Evolutionary conservation across 2,329 filamentous ascomycete genomes (phyloP), one percentile per base, ranked within the genome.

Genomic region (Ustulina deusta): DNA sequence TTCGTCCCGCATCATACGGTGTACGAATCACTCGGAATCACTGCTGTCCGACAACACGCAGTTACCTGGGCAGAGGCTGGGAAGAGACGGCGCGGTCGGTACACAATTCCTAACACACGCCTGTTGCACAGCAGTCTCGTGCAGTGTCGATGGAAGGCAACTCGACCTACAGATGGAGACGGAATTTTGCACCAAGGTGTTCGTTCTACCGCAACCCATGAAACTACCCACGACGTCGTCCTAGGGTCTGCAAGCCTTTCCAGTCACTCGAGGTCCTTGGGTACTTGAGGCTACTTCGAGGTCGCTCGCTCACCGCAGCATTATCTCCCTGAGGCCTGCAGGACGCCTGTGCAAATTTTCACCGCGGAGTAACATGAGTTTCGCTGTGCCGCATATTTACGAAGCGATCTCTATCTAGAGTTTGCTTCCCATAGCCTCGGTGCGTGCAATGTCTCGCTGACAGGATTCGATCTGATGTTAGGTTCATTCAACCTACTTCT

Each of bases 241-340:
- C 29, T 54, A 55, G 9, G 13, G 27, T 20, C 29, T 25, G 42
- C 40, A 10, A 52, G 20, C 34, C 32, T 27, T 27, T 55, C 60
- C 25, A 13, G 29, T 22, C 15, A 40, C 38, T 40, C 22, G 17
- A 29, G n/a, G 38, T 49, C 27, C 49, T 42, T n/a, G 48, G 27
- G 55, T 64, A 64, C 65, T 48, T 60, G 32, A 27, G 13, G n/a
- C 38, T 67, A 67, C 65, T 58, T 58, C 15, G 32, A 54, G 11
- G 34, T 25, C 61, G 61, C 55, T 25, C 11, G 2, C 48, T 56
- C 38, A 49, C 54, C 25, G 59, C 46, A 63, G 32, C 36, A 25
- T n/a, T 20, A 22, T 38, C 36, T 44, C 59, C 29, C 36, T 6
- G 22, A 63, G 60, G 10, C 59, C 64, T 66, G 38, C 64, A 66